Base-by-base conservation (phyloP, 768 basidiomycete species). In the Cyclocybe aegerita region DNA sequence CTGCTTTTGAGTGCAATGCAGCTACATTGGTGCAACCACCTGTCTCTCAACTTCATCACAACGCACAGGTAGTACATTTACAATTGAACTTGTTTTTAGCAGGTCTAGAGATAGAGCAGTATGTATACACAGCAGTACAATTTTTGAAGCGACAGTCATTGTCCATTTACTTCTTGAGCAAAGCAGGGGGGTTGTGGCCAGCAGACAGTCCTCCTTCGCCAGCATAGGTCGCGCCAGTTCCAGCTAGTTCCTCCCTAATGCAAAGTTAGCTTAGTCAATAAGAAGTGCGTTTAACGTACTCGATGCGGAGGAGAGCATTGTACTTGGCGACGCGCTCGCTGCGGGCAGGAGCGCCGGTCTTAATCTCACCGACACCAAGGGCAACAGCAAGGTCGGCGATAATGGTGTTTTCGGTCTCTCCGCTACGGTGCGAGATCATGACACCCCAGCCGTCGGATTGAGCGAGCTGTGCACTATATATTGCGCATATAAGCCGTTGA, bases 351-450 rank as follows among this genome's bases (percentile, higher is more conserved):
- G 95, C 95, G 74, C 96, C 96, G 41, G 96, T 97, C 87, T 99
- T 98, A 81, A 98, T 97, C 74, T 96, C 89, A 56, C 94, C 94
- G 52, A 80, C 81, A 57, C 88, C 87, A 59, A 98, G 91, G 42
- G 90, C 97, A 60, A 98, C 94, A 55, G 86, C 85, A 58, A 98
- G 86, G 72, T 98, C 94, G 55, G 95, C 93, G 63, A 98, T 98
- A 71, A 93, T 79, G 48, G 93, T 95, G 77, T 93, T 94, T 75
- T 97, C 95, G 33, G 96, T 98, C 81, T 98, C 96, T 65, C 96
- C 96, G 59, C 90, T 93, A 60, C 97, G 94, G 82, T 98, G 97
- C 46, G 95, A 98, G 71, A 96, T 87, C 97, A 99, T 99, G 74
- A 98, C 91, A 69, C 94, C 95, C 97, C 97, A 99, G 48, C 90